Evolutionary conservation across 306 rosid species (phyloP).

Genomic region (Echinosophora koreensis): DNA sequence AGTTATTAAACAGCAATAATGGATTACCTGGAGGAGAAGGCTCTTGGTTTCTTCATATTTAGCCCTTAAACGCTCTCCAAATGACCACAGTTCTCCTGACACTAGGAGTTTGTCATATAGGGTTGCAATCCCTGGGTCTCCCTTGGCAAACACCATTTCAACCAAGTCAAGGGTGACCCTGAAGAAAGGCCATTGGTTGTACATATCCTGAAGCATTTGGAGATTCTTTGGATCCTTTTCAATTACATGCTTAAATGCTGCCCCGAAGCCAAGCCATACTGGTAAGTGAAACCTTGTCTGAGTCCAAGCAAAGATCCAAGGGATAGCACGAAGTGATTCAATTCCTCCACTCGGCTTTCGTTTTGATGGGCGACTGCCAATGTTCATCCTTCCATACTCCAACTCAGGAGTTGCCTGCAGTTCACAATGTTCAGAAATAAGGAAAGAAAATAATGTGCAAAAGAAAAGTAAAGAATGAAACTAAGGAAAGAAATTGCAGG

Average conservation of each 20-base stretch:
- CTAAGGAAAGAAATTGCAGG: background rate
- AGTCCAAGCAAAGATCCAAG: slow-evolving; percentile 95
- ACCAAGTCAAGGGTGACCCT: slow-evolving; percentile 82
- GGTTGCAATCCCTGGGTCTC: slow-evolving; percentile 82
- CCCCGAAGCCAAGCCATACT: slow-evolving; percentile 94
- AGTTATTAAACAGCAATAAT: background rate
- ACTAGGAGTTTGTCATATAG: slow-evolving; percentile 83
- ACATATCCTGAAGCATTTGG: slow-evolving; percentile 77
- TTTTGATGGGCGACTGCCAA: slow-evolving; percentile 91
- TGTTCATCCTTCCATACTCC: slow-evolving; percentile 88
- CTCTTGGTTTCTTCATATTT: slow-evolving; percentile 70
- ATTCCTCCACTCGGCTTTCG: slow-evolving; percentile 93
- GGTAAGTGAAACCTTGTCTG: slow-evolving; percentile 90
- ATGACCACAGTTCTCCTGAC: slow-evolving; percentile 71
- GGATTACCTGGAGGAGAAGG: slow-evolving; percentile 71
- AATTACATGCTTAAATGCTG: slow-evolving; percentile 70
- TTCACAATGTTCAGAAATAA: slow-evolving; percentile 13
- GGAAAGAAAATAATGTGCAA: background rate
- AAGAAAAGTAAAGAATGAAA: background rate
- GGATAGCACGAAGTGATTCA: slow-evolving; percentile 90
- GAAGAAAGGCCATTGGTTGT: slow-evolving; percentile 88
- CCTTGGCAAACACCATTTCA: slow-evolving; percentile 94
- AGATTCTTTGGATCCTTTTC: slow-evolving; percentile 80
- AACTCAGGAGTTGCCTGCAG: slow-evolving; percentile 83
- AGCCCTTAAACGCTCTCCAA: slow-evolving; percentile 70